Conservation (phyloP, 2,329 filamentous ascomycete genomes). For the Aspergillus persii region DNA sequence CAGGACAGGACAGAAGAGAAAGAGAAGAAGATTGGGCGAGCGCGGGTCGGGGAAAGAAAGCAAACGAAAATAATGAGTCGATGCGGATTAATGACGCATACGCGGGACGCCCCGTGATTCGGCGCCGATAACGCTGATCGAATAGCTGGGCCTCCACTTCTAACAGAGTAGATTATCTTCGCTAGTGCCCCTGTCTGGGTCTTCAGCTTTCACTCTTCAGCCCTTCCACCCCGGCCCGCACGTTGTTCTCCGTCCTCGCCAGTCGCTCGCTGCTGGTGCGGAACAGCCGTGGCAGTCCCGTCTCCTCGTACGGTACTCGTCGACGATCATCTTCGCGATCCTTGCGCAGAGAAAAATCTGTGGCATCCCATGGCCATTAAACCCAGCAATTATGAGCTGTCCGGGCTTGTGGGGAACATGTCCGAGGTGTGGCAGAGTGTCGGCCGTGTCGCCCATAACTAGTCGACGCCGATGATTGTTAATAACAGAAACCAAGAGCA, state of each 20-base stretch:
- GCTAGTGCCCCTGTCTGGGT: neutral
- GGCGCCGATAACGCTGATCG: slow-evolving; percentile 8
- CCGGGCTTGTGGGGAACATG: slow-evolving; percentile 42
- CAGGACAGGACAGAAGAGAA: neutral
- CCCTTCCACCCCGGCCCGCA: neutral
- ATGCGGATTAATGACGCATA: slow-evolving; percentile 21
- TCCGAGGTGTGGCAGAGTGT: slow-evolving; percentile 56
- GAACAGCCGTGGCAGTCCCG: slow-evolving; percentile 32
- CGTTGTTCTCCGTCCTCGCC: slow-evolving; percentile 18
- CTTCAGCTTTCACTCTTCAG: no score
- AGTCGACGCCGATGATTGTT: slow-evolving; percentile 1
- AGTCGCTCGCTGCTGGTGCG: slow-evolving; percentile 28
- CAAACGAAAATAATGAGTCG: slow-evolving; percentile 17
- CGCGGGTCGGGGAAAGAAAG: slow-evolving; percentile 5
- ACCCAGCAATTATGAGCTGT: slow-evolving; percentile 58
- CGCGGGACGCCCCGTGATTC: slow-evolving; percentile 5
- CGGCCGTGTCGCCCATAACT: slow-evolving; percentile 54
- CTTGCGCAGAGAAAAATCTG: slow-evolving; percentile 60
- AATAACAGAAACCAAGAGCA: neutral
- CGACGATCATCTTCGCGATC: slow-evolving; percentile 54
- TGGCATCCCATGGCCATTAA: slow-evolving; percentile 68
- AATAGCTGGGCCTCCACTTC: neutral
- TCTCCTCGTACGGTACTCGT: slow-evolving; percentile 24
- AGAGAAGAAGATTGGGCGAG: neutral
- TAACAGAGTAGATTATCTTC: neutral